Evolutionary conservation across 805 yeast species (phyloP).

Genomic region (Zygosaccharomyces kombuchaensis): DNA sequence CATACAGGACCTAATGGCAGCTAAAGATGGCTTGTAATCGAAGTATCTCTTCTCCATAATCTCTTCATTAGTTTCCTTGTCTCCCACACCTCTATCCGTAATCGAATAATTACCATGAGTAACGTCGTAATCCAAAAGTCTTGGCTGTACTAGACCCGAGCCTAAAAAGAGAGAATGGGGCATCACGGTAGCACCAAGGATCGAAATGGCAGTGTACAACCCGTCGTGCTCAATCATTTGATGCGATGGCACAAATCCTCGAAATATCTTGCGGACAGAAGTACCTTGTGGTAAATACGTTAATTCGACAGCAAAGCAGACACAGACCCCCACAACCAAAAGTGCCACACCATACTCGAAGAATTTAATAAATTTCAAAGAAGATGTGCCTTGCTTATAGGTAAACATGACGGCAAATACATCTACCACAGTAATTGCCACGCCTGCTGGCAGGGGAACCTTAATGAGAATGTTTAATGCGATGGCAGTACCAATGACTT

Average conservation of each 20-base stretch:
- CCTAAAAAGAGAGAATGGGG: constrained; percentile 86
- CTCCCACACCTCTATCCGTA: constrained; percentile 12
- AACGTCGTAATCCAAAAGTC: constrained; percentile 69
- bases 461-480: constrained; percentile 70
- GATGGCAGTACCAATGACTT: constrained; percentile 90
- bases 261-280: constrained; percentile 48
- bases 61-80: constrained; percentile 19
- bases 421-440: constrained; percentile 71
- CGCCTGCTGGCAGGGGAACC: constrained; percentile 75
- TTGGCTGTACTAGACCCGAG: constrained; percentile 79
- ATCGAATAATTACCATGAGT: constrained; percentile 47
- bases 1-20: constrained; percentile 70
- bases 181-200: constrained; percentile 92
- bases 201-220: constrained; percentile 69
- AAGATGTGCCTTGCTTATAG: constrained; percentile 71
- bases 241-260: constrained; percentile 64
- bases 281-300: constrained; percentile 45
- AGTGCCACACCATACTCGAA: constrained; percentile 73
- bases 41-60: constrained; percentile 40
- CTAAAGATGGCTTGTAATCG: constrained; percentile 61
- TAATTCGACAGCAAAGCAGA: constrained; percentile 74
- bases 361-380: constrained; percentile 62
- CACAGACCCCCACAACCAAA: constrained; percentile 68
- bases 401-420: constrained; percentile 77
- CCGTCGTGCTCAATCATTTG: constrained; percentile 55